A percentile compares a stretch with the other conserved stretches of the same genome.
Conservation (phyloP, 345 rosid species). For the Passiflora organensis region DNA sequence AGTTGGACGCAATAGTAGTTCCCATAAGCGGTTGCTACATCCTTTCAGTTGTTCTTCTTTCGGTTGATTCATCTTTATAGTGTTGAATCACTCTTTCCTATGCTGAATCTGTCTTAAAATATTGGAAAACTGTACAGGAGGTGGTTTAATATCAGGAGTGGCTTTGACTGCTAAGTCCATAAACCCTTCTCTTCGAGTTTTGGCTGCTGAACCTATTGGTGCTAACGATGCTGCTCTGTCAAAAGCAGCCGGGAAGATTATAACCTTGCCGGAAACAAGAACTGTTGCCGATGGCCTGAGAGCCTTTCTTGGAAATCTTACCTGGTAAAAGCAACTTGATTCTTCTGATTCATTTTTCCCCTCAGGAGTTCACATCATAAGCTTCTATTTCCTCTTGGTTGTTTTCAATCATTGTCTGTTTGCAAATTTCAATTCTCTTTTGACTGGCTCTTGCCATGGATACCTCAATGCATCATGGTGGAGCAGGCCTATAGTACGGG, state of each 20-base stretch:
- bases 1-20: constrained; percentile 63
- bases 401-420: neutral
- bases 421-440: neutral
- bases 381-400: neutral
- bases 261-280: constrained; percentile 58
- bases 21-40: constrained; percentile 71
- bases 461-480: constrained; percentile 7
- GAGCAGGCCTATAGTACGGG: constrained; percentile 74
- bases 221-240: constrained; percentile 92
- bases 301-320: constrained; percentile 72
- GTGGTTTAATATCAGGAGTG: constrained; percentile 85
- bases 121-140: constrained; percentile 46
- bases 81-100: neutral
- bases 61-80: neutral
- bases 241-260: constrained; percentile 65
- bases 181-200: constrained; percentile 66
- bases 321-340: constrained; percentile 49
- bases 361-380: neutral
- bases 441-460: neutral
- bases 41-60: neutral
- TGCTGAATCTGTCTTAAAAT: neutral
- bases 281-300: constrained; percentile 87
- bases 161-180: constrained; percentile 88
- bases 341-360: constrained; percentile 2
- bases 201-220: constrained; percentile 88